A percentile compares a stretch with the other conserved stretches of the same genome.
These are phyloP conservation scores for Candida insectorum DNA, from an alignment of 805 yeast species.

Conservation along the genomic window DNA sequence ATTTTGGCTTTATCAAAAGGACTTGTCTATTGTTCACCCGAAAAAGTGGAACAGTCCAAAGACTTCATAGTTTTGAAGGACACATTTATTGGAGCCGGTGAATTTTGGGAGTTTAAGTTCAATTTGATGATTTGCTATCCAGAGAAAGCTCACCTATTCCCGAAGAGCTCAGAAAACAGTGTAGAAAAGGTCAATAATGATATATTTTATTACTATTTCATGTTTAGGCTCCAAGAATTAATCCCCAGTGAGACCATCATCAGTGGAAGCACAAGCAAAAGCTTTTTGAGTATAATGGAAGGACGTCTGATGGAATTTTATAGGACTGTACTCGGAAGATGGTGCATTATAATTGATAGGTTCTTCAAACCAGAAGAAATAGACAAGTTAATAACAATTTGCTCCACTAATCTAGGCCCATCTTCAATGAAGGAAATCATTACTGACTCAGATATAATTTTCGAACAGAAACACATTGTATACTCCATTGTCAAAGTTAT, in stretches of 20 bases:
- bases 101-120: conserved; percentile 46
- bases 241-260: conserved; percentile 13
- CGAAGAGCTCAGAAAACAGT: not conserved
- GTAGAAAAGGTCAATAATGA: conserved; percentile 1
- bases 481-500: conserved; percentile 1
- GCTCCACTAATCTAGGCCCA: not conserved
- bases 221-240: conserved; percentile 52
- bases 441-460: conserved; percentile 34
- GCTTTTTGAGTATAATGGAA: conserved; percentile 13
- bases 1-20: conserved; percentile 33
- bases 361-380: conserved; percentile 24
- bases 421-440: conserved; percentile 9
- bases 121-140: conserved; percentile 27
- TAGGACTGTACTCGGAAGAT: conserved; percentile 39
- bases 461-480: conserved; percentile 40
- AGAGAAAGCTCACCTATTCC: not conserved
- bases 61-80: not conserved
- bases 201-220: conserved; percentile 28
- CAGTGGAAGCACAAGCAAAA: conserved; percentile 1
- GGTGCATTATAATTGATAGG: conserved; percentile 49
- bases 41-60: conserved; percentile 15
- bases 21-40: conserved; percentile 28
- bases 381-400: conserved; percentile 1
- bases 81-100: no score
- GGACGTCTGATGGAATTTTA: conserved; percentile 10